Evolutionary conservation across 306 rosid genomes (phyloP).

Genomic region (Spatholobus suberectus): DNA sequence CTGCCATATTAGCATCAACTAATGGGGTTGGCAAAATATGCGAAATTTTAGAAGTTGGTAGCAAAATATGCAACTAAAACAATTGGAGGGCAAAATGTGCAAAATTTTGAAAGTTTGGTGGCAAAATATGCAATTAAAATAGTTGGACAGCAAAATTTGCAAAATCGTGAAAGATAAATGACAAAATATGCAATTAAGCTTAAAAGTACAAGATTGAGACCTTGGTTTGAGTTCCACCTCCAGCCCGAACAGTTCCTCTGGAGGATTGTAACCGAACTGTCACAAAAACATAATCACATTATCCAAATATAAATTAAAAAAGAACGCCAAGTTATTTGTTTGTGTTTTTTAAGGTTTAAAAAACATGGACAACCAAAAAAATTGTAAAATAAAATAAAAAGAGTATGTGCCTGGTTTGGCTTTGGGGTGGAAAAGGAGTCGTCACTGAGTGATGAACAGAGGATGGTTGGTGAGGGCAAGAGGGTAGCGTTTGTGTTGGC

Average conservation of each 20-base stretch:
- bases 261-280: conserved; percentile 73
- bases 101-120: too few relatives aligned
- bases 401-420: conserved; percentile 46
- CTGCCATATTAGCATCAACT: too few relatives aligned
- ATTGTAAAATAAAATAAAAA: neutral
- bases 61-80: too few relatives aligned
- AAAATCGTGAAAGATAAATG: too few relatives aligned
- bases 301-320: neutral
- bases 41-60: too few relatives aligned
- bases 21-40: too few relatives aligned
- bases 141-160: too few relatives aligned
- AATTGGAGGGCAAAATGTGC: too few relatives aligned
- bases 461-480: conserved; percentile 46
- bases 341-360: neutral
- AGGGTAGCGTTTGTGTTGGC: conserved; percentile 31
- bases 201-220: conserved; percentile 39
- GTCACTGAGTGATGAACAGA: conserved; percentile 56
- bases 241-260: conserved; percentile 75
- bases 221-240: conserved; percentile 70
- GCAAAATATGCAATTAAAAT: too few relatives aligned
- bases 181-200: too few relatives aligned
- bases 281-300: conserved; percentile 24
- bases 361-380: neutral
- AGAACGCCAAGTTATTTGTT: neutral
- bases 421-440: conserved; percentile 60